Evolutionary conservation across 176 grass and related monocot genomes (phyloP).

Genomic region (Areca catechu): DNA sequence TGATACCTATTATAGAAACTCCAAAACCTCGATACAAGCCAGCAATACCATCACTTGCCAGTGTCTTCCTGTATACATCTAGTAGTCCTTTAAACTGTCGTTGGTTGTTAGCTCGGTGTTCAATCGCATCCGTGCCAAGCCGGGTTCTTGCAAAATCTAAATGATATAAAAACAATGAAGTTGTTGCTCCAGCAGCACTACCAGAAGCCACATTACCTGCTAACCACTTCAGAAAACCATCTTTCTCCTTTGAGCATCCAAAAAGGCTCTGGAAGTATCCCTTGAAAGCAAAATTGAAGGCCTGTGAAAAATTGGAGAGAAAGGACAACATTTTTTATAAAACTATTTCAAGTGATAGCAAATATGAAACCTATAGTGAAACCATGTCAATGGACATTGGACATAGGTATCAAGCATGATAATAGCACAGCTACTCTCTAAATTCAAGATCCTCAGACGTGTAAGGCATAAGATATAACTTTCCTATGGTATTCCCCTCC

Average conservation of each 20-base stretch:
- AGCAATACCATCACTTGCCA: conserved; percentile 49
- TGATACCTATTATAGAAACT: conserved; percentile 77
- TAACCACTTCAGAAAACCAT: conserved; percentile 55
- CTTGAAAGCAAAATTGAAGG: conserved; percentile 94
- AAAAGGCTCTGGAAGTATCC: conserved; percentile 83
- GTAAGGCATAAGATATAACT: too few relatives aligned
- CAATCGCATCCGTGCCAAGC: conserved; percentile 74
- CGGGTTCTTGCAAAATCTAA: conserved; percentile 75
- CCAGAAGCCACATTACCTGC: conserved; percentile 73
- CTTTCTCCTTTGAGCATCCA: conserved; percentile 49
- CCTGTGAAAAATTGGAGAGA: conserved; percentile 19
- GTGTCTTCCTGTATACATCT: conserved; percentile 80
- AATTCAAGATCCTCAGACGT: too few relatives aligned
- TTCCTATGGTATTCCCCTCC: too few relatives aligned
- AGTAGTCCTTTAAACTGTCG: conserved; percentile 60
- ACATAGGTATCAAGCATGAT: too few relatives aligned
- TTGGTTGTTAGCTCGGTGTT: conserved; percentile 29
- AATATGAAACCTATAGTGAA: too few relatives aligned
- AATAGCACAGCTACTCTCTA: too few relatives aligned
- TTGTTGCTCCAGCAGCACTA: conserved; percentile 76
- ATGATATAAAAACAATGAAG: conserved; percentile 75
- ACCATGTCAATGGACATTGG: too few relatives aligned
- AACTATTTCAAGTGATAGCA: too few relatives aligned
- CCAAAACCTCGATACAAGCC: conserved; percentile 83
- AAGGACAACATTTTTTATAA: too few relatives aligned